Base-by-base conservation (phyloP, 2,329 filamentous ascomycete species). In the Phyllosticta citribraziliensis region DNA sequence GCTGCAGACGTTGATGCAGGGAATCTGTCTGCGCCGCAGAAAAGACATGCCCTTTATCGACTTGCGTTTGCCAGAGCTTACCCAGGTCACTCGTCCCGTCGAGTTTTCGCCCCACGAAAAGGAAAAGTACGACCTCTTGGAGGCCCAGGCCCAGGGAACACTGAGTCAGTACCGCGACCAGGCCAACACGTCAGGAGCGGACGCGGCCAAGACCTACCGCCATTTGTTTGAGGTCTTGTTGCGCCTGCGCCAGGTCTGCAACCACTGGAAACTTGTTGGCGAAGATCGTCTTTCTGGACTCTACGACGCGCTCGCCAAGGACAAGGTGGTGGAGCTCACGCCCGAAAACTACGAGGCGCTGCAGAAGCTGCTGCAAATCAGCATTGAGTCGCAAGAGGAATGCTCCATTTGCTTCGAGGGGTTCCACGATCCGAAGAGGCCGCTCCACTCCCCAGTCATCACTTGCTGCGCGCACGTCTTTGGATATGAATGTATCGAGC, bases 381-480 rank as follows among this genome's bases (percentile, higher is more conserved):
- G 84, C 64, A 88, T 93, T 60, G 89, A 95, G 65, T 87, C 80
- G 54, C 88, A 89, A 64, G 91, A 96, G 67, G 87, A 92, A 63
- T 96, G 92, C 68, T 80, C 89, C 0, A 83, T 96, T 57, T 96
- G 92, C 72, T 82, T 92, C 33, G 90, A 95, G 30, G 76, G 78
- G 0, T 40, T 40, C 11, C 11, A 40, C 14, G 10, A 40, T 40
- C 2, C 4, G 5, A 40, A 12, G 33, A 40, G 14, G 33, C 11
- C 33, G 14, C 78, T 93, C 2, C 83, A 84, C 25, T 77, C 83
- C 3, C 89, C 91, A 0, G 84, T 94, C 58, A 95, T 96, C 67
- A 96, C 91, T 0, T 83, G 86, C 55, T 96, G 91, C 74, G 89
- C 88, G 25, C 91, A 96, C 71, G 79, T 85, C 1, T 96, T 91